These are phyloP conservation scores for Boletus eberwhitei DNA, from an alignment of 768 basidiomycete genomes.

Conservation along the genomic window DNA sequence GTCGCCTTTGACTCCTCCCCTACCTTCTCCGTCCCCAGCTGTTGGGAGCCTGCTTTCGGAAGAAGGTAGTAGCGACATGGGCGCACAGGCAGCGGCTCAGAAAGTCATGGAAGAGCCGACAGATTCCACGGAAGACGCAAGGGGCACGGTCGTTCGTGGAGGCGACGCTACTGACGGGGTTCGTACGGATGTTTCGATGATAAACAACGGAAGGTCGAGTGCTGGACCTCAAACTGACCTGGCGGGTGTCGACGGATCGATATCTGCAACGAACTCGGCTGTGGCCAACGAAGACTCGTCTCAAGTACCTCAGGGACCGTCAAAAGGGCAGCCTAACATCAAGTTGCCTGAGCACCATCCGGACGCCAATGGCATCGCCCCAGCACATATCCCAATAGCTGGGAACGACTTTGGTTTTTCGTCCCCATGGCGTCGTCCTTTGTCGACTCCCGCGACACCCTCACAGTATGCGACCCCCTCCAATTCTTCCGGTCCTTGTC, in stretches of 20 bases:
- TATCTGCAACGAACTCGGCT: neutral
- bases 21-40: neutral
- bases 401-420: neutral
- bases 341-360: neutral
- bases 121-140: neutral
- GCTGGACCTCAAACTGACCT: neutral
- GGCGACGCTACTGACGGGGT: neutral
- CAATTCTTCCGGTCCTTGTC: neutral
- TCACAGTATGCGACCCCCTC: conserved; percentile 12
- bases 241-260: neutral
- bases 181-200: neutral
- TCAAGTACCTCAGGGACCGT: neutral
- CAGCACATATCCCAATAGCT: neutral
- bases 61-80: neutral
- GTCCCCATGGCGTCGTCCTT: neutral
- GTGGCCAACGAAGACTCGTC: neutral
- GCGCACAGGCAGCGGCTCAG: neutral
- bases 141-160: neutral
- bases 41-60: neutral
- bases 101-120: neutral
- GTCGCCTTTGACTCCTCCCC: conserved; percentile 2
- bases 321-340: neutral
- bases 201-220: neutral
- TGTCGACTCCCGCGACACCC: neutral
- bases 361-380: neutral